phyloP scores from a whole-genome alignment of 2,329 filamentous ascomycete genomes.

The Penicillium griseofulvum region DNA sequence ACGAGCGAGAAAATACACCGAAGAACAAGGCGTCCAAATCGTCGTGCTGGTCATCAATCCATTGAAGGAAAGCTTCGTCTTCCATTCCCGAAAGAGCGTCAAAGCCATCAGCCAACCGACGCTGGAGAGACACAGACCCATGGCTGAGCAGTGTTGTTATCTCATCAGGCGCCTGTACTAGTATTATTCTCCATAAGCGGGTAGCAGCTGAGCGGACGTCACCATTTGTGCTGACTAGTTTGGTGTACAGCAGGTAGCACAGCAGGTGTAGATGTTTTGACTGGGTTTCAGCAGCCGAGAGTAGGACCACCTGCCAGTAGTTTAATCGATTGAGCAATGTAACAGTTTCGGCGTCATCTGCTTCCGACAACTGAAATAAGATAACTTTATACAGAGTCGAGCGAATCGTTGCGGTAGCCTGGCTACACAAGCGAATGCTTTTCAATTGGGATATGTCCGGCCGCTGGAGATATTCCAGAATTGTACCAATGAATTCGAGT shows the following conservation, averaged over 20 bases:
- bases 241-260: constrained; percentile 90
- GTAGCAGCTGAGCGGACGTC: constrained; percentile 72
- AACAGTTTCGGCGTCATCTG: constrained; percentile 68
- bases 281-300: constrained; percentile 73
- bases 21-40: constrained; percentile 82
- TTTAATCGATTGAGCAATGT: constrained; percentile 79
- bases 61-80: constrained; percentile 79
- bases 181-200: constrained; percentile 83
- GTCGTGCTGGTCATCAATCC: constrained; percentile 78
- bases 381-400: constrained; percentile 75
- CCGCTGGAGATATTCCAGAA: constrained; percentile 85
- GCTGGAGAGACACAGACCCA: constrained; percentile 67
- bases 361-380: constrained; percentile 77
- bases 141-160: constrained; percentile 71
- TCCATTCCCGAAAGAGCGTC: constrained; percentile 83
- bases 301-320: constrained; percentile 92
- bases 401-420: constrained; percentile 74
- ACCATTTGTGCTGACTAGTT: constrained; percentile 69
- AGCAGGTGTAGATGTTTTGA: constrained; percentile 80
- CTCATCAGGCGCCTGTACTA: constrained; percentile 89
- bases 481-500: constrained; percentile 78
- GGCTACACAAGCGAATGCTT: constrained; percentile 84
- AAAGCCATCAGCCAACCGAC: constrained; percentile 71
- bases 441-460: constrained; percentile 79
- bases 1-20: constrained; percentile 72